Percentiles rank a stretch among this genome's conserved stretches.
Conservation (phyloP, 176 grass and related monocot species). For the Oryza glumipatula region DNA sequence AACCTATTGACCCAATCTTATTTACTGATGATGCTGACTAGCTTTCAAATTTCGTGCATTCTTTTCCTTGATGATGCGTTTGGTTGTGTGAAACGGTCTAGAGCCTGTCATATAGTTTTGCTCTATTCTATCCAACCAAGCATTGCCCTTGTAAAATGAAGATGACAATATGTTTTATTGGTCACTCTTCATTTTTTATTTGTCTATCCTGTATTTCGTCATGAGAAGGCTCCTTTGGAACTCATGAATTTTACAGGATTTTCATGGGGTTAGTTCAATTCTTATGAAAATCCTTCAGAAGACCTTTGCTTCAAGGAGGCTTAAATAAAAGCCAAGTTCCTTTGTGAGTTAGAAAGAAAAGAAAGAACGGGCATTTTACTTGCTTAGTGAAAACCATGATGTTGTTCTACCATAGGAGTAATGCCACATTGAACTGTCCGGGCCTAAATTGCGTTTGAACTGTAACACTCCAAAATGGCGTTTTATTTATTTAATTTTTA, state of each 20-base stretch:
- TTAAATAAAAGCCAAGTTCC: no score
- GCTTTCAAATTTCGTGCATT: background rate
- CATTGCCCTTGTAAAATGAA: background rate
- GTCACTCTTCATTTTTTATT: background rate
- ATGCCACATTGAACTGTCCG: no score
- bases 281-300: no score
- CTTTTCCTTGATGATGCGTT: background rate
- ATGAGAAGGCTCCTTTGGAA: background rate
- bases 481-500: no score
- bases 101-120: background rate
- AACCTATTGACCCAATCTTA: constrained; percentile 11
- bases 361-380: no score
- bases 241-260: no score
- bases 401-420: background rate
- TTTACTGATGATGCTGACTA: constrained; percentile 20
- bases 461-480: no score
- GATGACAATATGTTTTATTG: background rate
- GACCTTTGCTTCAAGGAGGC: no score
- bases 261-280: no score
- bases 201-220: background rate
- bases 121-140: background rate
- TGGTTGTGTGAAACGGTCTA: background rate
- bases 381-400: no score
- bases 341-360: no score
- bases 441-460: no score